Base-by-base conservation (phyloP, 2,329 filamentous ascomycete genomes). In the Leptodontidium sp. region DNA sequence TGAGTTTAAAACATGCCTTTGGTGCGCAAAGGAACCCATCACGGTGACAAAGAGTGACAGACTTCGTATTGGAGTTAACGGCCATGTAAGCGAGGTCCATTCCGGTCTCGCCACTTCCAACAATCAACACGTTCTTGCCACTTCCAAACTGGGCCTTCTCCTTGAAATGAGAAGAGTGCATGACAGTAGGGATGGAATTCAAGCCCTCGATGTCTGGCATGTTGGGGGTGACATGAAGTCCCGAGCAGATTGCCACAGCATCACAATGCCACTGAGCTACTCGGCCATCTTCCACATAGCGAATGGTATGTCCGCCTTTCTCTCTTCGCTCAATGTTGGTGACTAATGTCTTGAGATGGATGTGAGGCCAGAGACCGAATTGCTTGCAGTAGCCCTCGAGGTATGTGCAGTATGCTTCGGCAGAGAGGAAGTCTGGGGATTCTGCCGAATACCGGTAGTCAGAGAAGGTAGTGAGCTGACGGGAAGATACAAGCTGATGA, bases 401-500 rank as follows among this genome's bases (percentile, higher is more conserved):
- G 65, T 86, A 85, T 14, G 77, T 62, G 17, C 82, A 77, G 68
- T 84, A 85, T 1, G 75, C 73, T 8, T 77, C 70, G 0, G 81
- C 79, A 1, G 79, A 79, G 8, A 84, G 71, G 67, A 85, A 85
- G 69, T 85, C 83, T 8, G 83, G 80, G 0, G 79, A 79, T 11
- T 82, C 78, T 1, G 76, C 61, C 1, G 81, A 76, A 1, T 82
- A 78, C 0, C 84, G 80, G 68, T 83, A 84, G 70, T 86, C 84
- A 0, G 84, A 86, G 70, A 86, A 86, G 21, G 81, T 77, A 0
- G 84, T 86, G 9, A 86, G 77, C 53, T 84, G 83, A 69, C 84
- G 84, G 2, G 83, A 85, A 1, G 82, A 84, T 1, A 86, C 84
- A 1, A 85, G 79, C 80, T 73, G 26, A 24, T 6, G n/a, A 53